A percentile compares a stretch with the other conserved stretches of the same genome.
phyloP scores from a whole-genome alignment of 805 yeast species.

The Phaffomyces opuntiae region DNA sequence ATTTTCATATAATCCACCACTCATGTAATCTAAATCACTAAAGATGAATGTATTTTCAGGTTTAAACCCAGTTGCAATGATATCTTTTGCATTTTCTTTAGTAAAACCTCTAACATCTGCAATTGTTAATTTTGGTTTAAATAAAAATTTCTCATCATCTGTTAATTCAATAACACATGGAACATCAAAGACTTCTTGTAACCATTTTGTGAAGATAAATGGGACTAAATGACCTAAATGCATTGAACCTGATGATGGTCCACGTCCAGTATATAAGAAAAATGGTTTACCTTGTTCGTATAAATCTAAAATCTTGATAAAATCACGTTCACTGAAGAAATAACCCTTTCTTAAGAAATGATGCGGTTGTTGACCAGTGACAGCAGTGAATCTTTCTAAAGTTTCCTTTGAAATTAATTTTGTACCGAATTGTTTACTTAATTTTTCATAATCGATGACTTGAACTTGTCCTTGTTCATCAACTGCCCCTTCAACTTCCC shows the following conservation, averaged over 20 bases:
- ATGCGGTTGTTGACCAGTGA: slow-evolving; percentile 91
- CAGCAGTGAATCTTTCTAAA: slow-evolving; percentile 62
- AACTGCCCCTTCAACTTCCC: slow-evolving; percentile 99
- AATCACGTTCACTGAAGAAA: slow-evolving; percentile 88
- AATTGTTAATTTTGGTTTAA: slow-evolving; percentile 84
- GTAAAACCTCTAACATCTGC: slow-evolving; percentile 82
- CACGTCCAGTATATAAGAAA: slow-evolving; percentile 94
- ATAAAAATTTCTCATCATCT: slow-evolving; percentile 94
- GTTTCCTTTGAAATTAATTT: slow-evolving; percentile 61
- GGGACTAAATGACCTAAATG: slow-evolving; percentile 98
- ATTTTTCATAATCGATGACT: slow-evolving; percentile 85
- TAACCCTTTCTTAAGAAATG: slow-evolving; percentile 84
- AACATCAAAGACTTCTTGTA: slow-evolving; percentile 95
- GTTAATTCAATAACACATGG: slow-evolving; percentile 92
- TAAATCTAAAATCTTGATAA: slow-evolving; percentile 67
- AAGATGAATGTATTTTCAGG: slow-evolving; percentile 93
- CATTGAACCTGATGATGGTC: slow-evolving; percentile 91
- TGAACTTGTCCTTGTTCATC: slow-evolving; percentile 85
- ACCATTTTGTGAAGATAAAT: slow-evolving; percentile 92
- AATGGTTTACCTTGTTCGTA: slow-evolving; percentile 95
- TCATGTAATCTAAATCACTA: slow-evolving; percentile 89
- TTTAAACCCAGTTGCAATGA: slow-evolving; percentile 89
- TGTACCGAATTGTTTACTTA: slow-evolving; percentile 85
- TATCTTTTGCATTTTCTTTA: slow-evolving; percentile 81
- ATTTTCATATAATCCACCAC: slow-evolving; percentile 88